Conservation (phyloP, 495 filamentous ascomycete genomes). For the Neurospora sp. region DNA sequence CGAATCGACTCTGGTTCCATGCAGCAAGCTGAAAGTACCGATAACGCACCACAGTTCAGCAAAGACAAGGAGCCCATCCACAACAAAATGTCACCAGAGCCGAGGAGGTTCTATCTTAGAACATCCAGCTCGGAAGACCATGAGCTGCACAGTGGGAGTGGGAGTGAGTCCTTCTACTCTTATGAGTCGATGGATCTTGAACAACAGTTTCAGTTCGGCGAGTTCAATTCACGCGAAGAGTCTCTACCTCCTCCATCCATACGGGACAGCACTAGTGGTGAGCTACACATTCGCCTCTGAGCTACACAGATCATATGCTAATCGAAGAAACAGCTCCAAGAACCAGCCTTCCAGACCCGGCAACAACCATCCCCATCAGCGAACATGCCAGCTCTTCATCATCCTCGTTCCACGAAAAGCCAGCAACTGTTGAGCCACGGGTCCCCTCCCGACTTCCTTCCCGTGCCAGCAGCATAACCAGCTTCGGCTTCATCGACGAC, state of each 20-base stretch:
- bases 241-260: neutral
- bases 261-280: neutral
- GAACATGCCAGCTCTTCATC: neutral
- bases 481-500: constrained; percentile 4
- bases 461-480: neutral
- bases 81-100: neutral
- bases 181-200: neutral
- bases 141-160: neutral
- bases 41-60: neutral
- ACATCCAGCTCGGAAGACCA: neutral
- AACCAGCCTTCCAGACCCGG: neutral
- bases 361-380: neutral
- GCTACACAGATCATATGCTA: neutral
- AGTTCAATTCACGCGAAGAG: neutral
- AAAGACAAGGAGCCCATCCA: neutral
- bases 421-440: neutral
- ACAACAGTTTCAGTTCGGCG: neutral
- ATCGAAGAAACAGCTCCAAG: neutral
- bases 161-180: neutral
- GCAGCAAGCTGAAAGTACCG: neutral
- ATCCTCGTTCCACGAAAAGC: neutral
- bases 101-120: neutral
- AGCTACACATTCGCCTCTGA: neutral
- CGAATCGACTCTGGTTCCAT: neutral
- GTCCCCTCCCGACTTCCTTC: neutral